Conservation (phyloP, 306 rosid genomes). For the Senna siamea region DNA sequence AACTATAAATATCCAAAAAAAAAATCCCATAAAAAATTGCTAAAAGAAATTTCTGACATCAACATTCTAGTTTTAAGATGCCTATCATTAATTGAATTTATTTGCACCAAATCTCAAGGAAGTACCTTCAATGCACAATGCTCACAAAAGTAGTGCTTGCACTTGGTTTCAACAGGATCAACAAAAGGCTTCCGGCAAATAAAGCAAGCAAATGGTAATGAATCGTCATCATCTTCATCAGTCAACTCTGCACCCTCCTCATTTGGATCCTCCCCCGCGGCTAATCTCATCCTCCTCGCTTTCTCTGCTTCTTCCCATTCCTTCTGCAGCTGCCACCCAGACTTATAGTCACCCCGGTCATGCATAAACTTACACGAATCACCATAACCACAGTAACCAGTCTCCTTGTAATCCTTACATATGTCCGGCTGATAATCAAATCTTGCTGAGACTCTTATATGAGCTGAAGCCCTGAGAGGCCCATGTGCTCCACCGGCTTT, state of each 20-base stretch:
- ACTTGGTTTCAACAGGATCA: constrained; percentile 64
- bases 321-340: constrained; percentile 90
- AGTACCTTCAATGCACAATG: constrained; percentile 69
- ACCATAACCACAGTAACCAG: constrained; percentile 73
- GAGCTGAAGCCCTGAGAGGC: constrained; percentile 87
- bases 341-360: constrained; percentile 89
- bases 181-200: constrained; percentile 65
- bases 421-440: constrained; percentile 78
- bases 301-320: constrained; percentile 94
- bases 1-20: background rate
- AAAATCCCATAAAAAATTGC: background rate
- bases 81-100: background rate
- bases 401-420: constrained; percentile 71
- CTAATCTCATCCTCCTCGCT: constrained; percentile 70
- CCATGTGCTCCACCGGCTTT: constrained; percentile 91
- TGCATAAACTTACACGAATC: constrained; percentile 82
- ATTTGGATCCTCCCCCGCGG: constrained; percentile 54
- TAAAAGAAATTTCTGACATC: too few species aligned
- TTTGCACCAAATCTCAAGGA: background rate
- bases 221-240: constrained; percentile 48
- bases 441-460: constrained; percentile 64
- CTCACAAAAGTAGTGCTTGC: constrained; percentile 71
- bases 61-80: background rate
- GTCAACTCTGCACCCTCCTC: constrained; percentile 45
- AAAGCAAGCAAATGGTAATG: constrained; percentile 64